Base-by-base conservation (phyloP, 2,329 filamentous ascomycete species). In the Juglanconis oblonga region DNA sequence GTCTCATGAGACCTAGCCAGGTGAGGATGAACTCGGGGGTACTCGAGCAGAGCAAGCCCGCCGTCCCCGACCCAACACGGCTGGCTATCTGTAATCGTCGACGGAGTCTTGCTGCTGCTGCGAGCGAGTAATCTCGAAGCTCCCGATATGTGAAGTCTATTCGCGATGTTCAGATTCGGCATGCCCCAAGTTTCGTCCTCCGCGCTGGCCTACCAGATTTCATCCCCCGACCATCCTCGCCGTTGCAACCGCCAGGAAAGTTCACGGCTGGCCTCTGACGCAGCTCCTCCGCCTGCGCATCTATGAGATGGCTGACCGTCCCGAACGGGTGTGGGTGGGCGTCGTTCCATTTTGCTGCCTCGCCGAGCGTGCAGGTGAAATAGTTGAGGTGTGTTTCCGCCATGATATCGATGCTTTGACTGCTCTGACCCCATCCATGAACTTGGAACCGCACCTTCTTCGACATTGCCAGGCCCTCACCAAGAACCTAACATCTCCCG, bases 311-410 rank as follows among this genome's bases (percentile, higher is more conserved):
- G 56, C 77, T 75, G 58, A 86, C 76, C 0, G 77, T 82, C 3
- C 71, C 65, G 64, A 77, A 80, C 0, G 70, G 69, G 35, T 73
- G 74, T 7, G 69, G 66, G 9, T 67, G 63, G 3, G 57, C 54
- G 17, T 67, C 62, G 17, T 72, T 76, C 17, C 79, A 64, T 1
- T 64, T 62, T 1, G 74, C 72, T 10, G 83, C 83, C 67, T 87
- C 77, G 1, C 82, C 85, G 2, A 88, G 75, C 0, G 84, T 87
- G 68, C 85, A 87, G 3, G 80, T 80, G 66, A 87, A 87, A 69
- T 87, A 86, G 60, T 81, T 85, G 2, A 58, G 55, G 11, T 50
- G 17, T 31, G 40, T 44, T 3, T 57, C 44, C 3, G n/a, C 35
- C 52, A 38, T 50, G 50, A 17, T 38, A 5, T 24, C 50, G 33